Conservation (phyloP, 495 filamentous ascomycete species). For the Aspergillus kassunensis region DNA sequence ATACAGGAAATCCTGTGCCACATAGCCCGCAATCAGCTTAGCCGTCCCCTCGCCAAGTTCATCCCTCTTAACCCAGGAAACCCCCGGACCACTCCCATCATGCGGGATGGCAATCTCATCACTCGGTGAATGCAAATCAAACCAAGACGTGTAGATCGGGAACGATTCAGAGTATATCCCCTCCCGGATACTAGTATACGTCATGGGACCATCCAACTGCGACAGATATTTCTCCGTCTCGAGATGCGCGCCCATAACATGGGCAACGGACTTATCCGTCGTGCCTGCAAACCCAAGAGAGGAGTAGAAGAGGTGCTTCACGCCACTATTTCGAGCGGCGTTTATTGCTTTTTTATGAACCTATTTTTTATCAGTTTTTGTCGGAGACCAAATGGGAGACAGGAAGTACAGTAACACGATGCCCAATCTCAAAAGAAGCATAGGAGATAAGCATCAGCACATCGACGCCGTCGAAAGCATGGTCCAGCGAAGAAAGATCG, state of each 20-base stretch:
- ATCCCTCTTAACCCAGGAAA: slow-evolving; percentile 51
- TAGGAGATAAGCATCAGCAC: slow-evolving; percentile 41
- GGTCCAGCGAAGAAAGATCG: slow-evolving; percentile 22
- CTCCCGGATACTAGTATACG: slow-evolving; percentile 54
- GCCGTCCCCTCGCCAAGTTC: slow-evolving; percentile 47
- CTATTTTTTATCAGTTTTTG: slow-evolving; percentile 13
- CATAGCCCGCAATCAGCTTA: slow-evolving; percentile 31
- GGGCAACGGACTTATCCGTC: slow-evolving; percentile 40
- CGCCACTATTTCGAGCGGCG: slow-evolving; percentile 52
- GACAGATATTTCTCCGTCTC: slow-evolving; percentile 56
- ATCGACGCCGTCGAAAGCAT: slow-evolving; percentile 35
- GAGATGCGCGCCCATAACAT: slow-evolving; percentile 68
- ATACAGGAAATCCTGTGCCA: slow-evolving; percentile 17
- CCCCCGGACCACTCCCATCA: slow-evolving; percentile 39
- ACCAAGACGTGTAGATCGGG: slow-evolving; percentile 66
- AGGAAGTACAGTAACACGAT: slow-evolving; percentile 27
- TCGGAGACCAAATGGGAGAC: neutral
- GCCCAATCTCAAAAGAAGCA: slow-evolving; percentile 37
- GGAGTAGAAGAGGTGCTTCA: slow-evolving; percentile 64
- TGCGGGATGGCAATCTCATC: slow-evolving; percentile 49
- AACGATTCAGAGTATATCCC: slow-evolving; percentile 66
- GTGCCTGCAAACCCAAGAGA: slow-evolving; percentile 57
- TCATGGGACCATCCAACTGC: slow-evolving; percentile 24
- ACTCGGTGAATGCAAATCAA: slow-evolving; percentile 31
- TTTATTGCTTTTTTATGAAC: slow-evolving; percentile 52